Evolutionary conservation across 768 basidiomycete genomes (phyloP).

Genomic region (Mycena alexandri): DNA sequence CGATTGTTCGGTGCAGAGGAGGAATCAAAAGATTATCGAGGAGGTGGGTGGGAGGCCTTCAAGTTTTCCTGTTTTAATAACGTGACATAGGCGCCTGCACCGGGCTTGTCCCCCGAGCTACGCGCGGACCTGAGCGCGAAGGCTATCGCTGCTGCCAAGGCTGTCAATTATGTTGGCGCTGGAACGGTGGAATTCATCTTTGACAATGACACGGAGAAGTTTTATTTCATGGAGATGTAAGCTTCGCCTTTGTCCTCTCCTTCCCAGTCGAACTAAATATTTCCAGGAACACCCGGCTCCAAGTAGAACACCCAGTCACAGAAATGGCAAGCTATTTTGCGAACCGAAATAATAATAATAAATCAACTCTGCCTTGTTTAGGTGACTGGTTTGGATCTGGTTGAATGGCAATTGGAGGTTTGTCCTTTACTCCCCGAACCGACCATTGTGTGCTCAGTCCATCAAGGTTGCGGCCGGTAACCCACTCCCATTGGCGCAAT

Average conservation of each 20-base stretch:
- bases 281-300: conserved; percentile 77
- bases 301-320: conserved; percentile 94
- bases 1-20: conserved; percentile 90
- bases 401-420: conserved; percentile 95
- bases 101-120: conserved; percentile 83
- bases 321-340: conserved; percentile 69
- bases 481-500: conserved; percentile 81
- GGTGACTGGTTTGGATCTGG: conserved; percentile 92
- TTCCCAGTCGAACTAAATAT: neutral
- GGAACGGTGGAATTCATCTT: conserved; percentile 98
- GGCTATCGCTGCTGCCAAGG: conserved; percentile 92
- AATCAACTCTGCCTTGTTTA: neutral
- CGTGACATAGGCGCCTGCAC: conserved; percentile 82
- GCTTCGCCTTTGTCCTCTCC: conserved; percentile 39
- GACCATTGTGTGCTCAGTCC: neutral
- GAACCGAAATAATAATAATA: neutral
- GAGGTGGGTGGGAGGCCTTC: conserved; percentile 62
- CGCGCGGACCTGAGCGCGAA: conserved; percentile 86
- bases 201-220: conserved; percentile 87
- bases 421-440: neutral
- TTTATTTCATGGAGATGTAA: conserved; percentile 97
- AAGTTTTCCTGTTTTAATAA: conserved; percentile 1
- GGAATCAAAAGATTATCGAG: conserved; percentile 97
- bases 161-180: conserved; percentile 92
- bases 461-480: conserved; percentile 89